Evolutionary conservation across 352 stramenopile species (phyloP), one percentile per base, ranked within the genome.

Genomic region (Pilasporangium apinafurcum): DNA sequence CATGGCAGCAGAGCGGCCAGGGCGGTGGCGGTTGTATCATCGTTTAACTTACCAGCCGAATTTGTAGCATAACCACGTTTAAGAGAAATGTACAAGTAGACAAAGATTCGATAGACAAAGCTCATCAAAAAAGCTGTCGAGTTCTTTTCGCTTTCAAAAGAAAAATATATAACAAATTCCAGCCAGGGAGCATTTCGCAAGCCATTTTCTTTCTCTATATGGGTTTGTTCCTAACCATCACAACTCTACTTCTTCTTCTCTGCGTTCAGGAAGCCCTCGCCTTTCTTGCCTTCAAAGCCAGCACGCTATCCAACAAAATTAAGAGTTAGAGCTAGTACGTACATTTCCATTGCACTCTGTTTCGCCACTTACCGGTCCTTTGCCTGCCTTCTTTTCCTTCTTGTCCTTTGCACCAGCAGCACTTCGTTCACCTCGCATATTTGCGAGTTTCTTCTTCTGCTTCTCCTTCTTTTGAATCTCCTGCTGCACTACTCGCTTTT

Each of bases 251-350:
- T 82, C 53, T 75, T 76, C 44, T 79, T 57, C 13, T 56, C 57
- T 12, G 50, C 57, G 49, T 90, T 90, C 44, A 90, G 49, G 44
- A 90, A 90, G 17, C 34, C 50, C 12, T 86, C 71, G 14, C 78
- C 74, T 56, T 90, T 87, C 66, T 86, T 90, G 48, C 78, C 78
- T 61, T 90, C 78, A 43, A 90, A 87, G 45, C 78, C 78, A 5
- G 78, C 78, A 35, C 78, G 78, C 63, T 83, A 35, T 8, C 43
- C 37, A 48, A 20, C 31, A 10, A 47, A 3, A 53, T 1, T 36
- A 28, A 37, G 21, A 37, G 22, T 29, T 5, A 43, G 28, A 21
- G 4, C 16, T n/a, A n/a, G n/a, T n/a, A n/a, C n/a, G n/a, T n/a
- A n/a, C n/a, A n/a, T n/a, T n/a, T n/a, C n/a, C n/a, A n/a, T n/a